Evolutionary conservation across 2,329 filamentous ascomycete genomes (phyloP), one percentile per base, ranked within the genome.

Genomic region (Colletotrichum incanum): DNA sequence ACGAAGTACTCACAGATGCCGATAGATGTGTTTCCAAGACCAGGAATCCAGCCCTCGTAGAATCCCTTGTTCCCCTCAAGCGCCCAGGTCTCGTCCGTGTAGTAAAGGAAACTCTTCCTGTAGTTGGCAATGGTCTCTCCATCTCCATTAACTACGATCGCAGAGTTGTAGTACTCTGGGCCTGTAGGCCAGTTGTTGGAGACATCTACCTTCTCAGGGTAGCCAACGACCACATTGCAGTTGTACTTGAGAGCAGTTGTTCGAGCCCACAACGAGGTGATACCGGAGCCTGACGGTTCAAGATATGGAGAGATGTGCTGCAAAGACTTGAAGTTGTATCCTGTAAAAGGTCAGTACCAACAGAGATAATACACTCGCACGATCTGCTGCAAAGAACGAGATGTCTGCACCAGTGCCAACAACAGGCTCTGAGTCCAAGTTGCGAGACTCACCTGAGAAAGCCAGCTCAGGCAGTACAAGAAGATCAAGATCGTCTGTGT

Each of bases 271-370:
- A 92, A 80, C 0, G 93, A 91, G 8, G 87, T 91, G 65, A 93
- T 89, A 0, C 94, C 94, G 0, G 88, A 84, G 6, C 88, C 87
- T 0, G 89, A 89, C 0, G 86, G 88, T 77, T 96, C 94, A 4
- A 96, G 88, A 75, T 86, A 93, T 0, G 93, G 92, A 1, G 82
- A 81, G 54, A 96, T 94, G 1, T 94, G 87, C 41, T 88, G 83
- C 2, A 94, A 80, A 0, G 91, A 93, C 52, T 88, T 87, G 83
- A 95, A 96, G 79, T 95, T 95, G 84, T 95, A 96, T 39, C 94
- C 93, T 90, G 78, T 37, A 41, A 64, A 43, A 61, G 9, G 34
- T 41, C n/a, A 39, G 34, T n/a, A n/a, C n/a, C n/a, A n/a, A n/a
- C n/a, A n/a, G n/a, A n/a, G n/a, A n/a, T n/a, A n/a, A n/a, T n/a